phyloP scores from a whole-genome alignment of 306 rosid genomes.

The Sophora flavescens region DNA sequence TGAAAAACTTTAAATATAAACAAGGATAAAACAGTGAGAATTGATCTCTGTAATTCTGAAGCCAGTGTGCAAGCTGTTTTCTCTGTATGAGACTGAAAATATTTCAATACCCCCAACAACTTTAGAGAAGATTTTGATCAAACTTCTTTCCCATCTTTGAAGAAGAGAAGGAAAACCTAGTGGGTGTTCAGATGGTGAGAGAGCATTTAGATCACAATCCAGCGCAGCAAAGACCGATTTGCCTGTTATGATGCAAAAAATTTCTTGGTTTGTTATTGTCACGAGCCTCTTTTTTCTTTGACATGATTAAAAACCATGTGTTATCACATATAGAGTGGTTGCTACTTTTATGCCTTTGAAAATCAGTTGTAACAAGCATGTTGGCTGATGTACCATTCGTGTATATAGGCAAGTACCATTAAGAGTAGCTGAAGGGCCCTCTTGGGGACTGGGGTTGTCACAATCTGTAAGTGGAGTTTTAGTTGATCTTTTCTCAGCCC shows the following conservation, averaged over 20 bases:
- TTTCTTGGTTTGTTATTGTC: background rate
- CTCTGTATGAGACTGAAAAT: background rate
- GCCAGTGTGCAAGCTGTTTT: conserved; percentile 26
- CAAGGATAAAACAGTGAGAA: conserved; percentile 15
- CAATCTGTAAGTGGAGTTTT: conserved; percentile 38
- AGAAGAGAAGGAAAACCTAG: conserved; percentile 30
- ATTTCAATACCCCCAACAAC: conserved; percentile 21
- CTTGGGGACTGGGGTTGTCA: conserved; percentile 25
- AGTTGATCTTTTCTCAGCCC: conserved; percentile 40
- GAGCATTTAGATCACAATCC: conserved; percentile 27
- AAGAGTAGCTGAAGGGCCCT: conserved; percentile 38
- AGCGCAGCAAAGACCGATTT: conserved; percentile 15
- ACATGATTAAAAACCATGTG: conserved; percentile 11
- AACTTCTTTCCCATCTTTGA: conserved; percentile 35
- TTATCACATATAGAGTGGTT: conserved; percentile 33
- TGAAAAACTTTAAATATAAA: background rate
- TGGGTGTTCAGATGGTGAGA: conserved; percentile 15
- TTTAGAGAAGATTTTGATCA: conserved; percentile 35
- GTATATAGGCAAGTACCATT: conserved; percentile 41
- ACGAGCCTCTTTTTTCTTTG: conserved; percentile 8
- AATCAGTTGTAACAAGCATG: conserved; percentile 45
- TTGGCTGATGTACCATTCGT: conserved; percentile 43
- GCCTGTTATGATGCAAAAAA: conserved; percentile 33
- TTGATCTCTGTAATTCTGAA: conserved; percentile 36
- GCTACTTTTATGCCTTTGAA: conserved; percentile 34